These are phyloP conservation scores for Candida lessepsii DNA, from an alignment of 805 yeast genomes.

Conservation along the genomic window DNA sequence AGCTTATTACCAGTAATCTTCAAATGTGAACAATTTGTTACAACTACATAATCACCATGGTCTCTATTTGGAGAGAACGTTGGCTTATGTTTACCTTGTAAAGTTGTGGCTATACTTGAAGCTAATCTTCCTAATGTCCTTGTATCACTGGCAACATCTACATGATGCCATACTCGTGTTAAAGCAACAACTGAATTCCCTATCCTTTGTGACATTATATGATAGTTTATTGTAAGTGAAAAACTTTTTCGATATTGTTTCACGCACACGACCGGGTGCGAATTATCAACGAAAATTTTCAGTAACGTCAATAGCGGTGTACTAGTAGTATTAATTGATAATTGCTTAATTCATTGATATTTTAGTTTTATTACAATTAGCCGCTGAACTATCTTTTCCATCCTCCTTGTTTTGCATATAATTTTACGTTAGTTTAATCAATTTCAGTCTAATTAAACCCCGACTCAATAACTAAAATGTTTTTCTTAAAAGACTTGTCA, in stretches of 20 bases:
- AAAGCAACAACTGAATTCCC: constrained; percentile 65
- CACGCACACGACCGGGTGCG: constrained; percentile 3
- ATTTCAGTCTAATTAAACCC: too few relatives aligned
- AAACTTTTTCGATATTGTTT: background rate
- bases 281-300: constrained; percentile 6
- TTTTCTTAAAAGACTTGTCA: constrained; percentile 76
- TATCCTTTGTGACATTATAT: constrained; percentile 31
- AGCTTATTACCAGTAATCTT: constrained; percentile 85
- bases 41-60: constrained; percentile 95
- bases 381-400: background rate
- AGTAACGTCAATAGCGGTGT: constrained; percentile 1
- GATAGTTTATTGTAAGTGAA: background rate
- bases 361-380: background rate
- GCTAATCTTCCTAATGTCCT: constrained; percentile 94
- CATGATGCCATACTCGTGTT: constrained; percentile 93
- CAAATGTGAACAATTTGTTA: constrained; percentile 82
- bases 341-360: background rate
- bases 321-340: too few relatives aligned
- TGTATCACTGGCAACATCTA: constrained; percentile 79
- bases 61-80: constrained; percentile 70
- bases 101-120: constrained; percentile 76
- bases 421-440: too few relatives aligned
- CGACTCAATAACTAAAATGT: too few relatives aligned
- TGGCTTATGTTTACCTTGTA: constrained; percentile 98
- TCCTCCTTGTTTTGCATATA: too few relatives aligned